A percentile compares a stretch with the other conserved stretches of the same genome.
phyloP scores from a whole-genome alignment of 2,329 filamentous ascomycete species.

The Neopestalotiopsis sp. region DNA sequence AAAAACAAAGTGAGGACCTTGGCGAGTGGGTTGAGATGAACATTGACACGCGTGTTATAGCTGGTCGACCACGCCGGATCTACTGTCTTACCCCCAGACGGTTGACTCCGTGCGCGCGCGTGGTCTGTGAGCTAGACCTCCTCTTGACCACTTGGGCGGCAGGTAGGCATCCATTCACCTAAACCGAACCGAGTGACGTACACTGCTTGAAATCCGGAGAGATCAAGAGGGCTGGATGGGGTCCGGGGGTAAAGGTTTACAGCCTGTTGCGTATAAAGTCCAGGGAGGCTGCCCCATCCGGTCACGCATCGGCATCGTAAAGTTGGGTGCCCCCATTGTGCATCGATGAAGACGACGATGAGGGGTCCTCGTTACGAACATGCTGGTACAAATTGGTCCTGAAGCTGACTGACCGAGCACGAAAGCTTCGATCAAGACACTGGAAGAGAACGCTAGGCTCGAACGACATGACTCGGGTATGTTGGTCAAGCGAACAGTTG shows the following conservation, averaged over 20 bases:
- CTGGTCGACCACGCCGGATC: background rate
- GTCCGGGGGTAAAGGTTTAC: background rate
- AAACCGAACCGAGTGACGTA: constrained; percentile 9
- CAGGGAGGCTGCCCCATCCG: background rate
- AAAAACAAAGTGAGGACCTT: background rate
- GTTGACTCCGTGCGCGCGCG: constrained; percentile 6
- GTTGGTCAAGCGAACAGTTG: too few relatives aligned
- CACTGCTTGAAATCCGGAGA: background rate
- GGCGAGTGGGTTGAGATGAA: background rate
- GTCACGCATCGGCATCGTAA: constrained; percentile 11
- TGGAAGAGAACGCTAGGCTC: too few relatives aligned
- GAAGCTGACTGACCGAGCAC: background rate
- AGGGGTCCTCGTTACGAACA: background rate
- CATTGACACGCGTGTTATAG: constrained; percentile 9
- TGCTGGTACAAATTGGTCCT: background rate
- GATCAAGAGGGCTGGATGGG: constrained; percentile 1
- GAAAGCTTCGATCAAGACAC: background rate
- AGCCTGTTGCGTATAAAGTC: background rate
- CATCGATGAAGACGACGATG: background rate
- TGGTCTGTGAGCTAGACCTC: background rate
- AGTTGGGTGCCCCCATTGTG: background rate
- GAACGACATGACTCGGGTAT: too few relatives aligned
- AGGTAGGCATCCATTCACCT: constrained; percentile 4
- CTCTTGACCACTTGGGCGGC: constrained; percentile 1
- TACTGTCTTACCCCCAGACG: background rate